Conservation (phyloP, 1,139 yeast species). For the Geotrichum restrictum region DNA sequence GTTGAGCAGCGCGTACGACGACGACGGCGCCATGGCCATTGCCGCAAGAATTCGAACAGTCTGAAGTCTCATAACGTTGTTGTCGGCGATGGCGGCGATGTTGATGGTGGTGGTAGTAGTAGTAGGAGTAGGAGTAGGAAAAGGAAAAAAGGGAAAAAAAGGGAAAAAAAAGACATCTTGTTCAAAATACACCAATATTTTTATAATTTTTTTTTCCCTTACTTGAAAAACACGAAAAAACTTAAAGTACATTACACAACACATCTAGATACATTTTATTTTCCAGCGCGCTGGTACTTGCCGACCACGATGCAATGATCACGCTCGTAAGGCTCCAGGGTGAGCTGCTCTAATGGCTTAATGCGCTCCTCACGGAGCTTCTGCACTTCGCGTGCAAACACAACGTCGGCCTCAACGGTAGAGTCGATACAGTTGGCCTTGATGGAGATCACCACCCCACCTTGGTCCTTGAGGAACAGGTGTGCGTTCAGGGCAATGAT, state of each 20-base stretch:
- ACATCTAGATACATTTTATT: slow-evolving; percentile 70
- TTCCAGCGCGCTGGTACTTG: slow-evolving; percentile 88
- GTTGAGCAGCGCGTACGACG: slow-evolving; percentile 41
- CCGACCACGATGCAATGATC: slow-evolving; percentile 99
- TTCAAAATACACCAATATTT: not conserved
- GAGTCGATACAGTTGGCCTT: slow-evolving; percentile 87
- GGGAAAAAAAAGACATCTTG: not conserved
- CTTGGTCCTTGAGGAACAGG: slow-evolving; percentile 95
- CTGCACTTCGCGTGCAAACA: slow-evolving; percentile 96
- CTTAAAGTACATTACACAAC: slow-evolving; percentile 68
- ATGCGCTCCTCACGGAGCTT: slow-evolving; percentile 97
- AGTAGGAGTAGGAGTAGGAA: not conserved
- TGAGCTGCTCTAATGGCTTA: slow-evolving; percentile 96
- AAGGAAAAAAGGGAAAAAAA: not conserved
- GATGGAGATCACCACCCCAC: slow-evolving; percentile 43
- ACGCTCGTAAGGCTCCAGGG: slow-evolving; percentile 95
- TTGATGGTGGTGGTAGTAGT: not conserved
- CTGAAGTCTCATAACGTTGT: slow-evolving; percentile 1
- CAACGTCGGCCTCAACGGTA: slow-evolving; percentile 94
- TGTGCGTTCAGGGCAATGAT: slow-evolving; percentile 97
- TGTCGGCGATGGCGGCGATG: not conserved
- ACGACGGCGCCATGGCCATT: slow-evolving; percentile 21
- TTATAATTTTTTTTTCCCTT: no score
- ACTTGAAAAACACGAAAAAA: slow-evolving; percentile 1
- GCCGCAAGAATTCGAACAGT: not conserved